phyloP scores from a whole-genome alignment of 306 rosid genomes.

The Citrullus colocynthis region DNA sequence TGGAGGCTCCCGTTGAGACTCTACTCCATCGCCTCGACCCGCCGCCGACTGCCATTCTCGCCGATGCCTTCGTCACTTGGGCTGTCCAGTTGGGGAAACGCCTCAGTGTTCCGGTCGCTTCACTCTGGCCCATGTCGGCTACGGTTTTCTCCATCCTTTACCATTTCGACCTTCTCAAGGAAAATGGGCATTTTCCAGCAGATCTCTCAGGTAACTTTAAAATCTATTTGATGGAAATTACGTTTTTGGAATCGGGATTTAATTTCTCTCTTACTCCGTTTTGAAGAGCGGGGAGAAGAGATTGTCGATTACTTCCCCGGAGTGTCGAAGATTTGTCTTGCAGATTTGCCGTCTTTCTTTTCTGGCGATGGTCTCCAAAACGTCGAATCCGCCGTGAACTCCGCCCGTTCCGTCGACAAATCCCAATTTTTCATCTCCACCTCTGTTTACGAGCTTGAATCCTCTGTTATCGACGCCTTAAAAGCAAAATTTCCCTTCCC shows the following conservation, averaged over 20 bases:
- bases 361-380: background rate
- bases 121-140: conserved; percentile 35
- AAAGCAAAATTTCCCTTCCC: conserved; percentile 12
- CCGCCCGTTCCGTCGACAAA: background rate
- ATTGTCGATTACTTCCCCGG: conserved; percentile 25
- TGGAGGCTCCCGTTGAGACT: conserved; percentile 12
- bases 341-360: conserved; percentile 11
- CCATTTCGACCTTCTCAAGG: conserved; percentile 16
- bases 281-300: conserved; percentile 14
- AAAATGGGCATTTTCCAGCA: background rate
- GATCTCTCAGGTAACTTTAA: background rate
- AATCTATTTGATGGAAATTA: background rate
- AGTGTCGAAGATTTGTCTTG: conserved; percentile 12
- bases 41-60: background rate
- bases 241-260: background rate
- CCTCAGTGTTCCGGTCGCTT: background rate
- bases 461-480: conserved; percentile 13
- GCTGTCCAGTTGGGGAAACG: background rate
- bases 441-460: conserved; percentile 23
- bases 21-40: background rate
- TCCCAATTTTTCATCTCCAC: conserved; percentile 17
- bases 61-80: background rate
- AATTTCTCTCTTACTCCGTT: background rate
- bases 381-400: background rate
- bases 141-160: conserved; percentile 18